These are phyloP conservation scores for Ochetophila trinervis DNA, from an alignment of 306 rosid genomes.

Conservation along the genomic window DNA sequence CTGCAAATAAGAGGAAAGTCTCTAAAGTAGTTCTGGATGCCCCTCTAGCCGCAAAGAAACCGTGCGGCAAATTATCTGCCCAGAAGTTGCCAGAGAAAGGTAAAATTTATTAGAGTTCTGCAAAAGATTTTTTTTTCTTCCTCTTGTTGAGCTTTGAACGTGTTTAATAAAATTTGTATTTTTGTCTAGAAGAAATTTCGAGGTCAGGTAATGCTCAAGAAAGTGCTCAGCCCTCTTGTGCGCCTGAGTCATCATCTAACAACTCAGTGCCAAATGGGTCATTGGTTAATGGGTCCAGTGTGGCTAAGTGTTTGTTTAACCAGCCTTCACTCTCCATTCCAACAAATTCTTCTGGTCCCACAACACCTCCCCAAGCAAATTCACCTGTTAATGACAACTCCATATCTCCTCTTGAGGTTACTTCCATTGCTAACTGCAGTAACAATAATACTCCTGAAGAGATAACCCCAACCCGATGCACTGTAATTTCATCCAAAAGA, in stretches of 20 bases:
- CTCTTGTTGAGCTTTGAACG: not conserved
- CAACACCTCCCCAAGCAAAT: conserved; percentile 54
- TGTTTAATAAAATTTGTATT: not conserved
- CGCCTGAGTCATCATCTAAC: conserved; percentile 34
- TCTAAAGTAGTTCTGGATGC: conserved; percentile 17
- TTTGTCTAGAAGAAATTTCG: conserved; percentile 25
- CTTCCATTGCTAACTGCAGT: conserved; percentile 40
- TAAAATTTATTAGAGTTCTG: conserved; percentile 10
- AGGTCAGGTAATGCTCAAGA: conserved; percentile 30
- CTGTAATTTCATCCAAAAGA: conserved; percentile 76
- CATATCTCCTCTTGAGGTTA: conserved; percentile 50
- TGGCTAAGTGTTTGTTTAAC: conserved; percentile 69
- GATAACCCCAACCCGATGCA: conserved; percentile 46
- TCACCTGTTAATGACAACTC: conserved; percentile 47
- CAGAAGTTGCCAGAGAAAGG: conserved; percentile 38
- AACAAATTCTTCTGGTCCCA: conserved; percentile 45
- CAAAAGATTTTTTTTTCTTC: conserved; percentile 6
- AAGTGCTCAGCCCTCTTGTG: conserved; percentile 31
- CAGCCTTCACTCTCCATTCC: conserved; percentile 43
- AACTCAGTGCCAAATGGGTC: conserved; percentile 30
- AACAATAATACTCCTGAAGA: conserved; percentile 33
- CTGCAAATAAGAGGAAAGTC: conserved; percentile 52
- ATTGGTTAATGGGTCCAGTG: conserved; percentile 52
- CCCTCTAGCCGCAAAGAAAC: conserved; percentile 53
- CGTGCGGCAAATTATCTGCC: conserved; percentile 34